A percentile compares a stretch with the other conserved stretches of the same genome.
phyloP scores from a whole-genome alignment of 2,329 filamentous ascomycete species.

The Chrysoporthe deuterocubensis region DNA sequence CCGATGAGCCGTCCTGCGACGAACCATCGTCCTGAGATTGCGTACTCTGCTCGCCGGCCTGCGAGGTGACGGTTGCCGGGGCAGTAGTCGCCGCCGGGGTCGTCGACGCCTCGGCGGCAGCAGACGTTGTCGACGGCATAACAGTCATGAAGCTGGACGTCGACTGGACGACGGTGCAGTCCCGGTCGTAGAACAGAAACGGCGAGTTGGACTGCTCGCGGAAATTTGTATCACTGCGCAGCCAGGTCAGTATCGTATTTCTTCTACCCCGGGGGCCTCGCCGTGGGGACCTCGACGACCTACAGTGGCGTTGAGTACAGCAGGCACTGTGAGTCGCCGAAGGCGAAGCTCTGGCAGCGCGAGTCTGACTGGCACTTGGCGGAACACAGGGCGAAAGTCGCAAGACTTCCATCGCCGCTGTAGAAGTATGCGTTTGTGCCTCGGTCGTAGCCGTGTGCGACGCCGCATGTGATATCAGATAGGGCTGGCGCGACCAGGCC shows the following conservation, averaged over 20 bases:
- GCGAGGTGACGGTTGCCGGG: not conserved
- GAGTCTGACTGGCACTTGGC: constrained; percentile 17
- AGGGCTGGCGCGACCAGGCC: constrained; percentile 26
- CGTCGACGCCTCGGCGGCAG: constrained; percentile 3
- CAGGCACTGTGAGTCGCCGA: constrained; percentile 18
- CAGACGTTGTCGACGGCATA: constrained; percentile 8
- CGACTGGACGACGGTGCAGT: constrained; percentile 22
- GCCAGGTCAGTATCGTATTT: not conserved
- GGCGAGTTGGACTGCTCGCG: constrained; percentile 24
- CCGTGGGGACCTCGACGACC: not conserved
- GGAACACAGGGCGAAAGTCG: constrained; percentile 23
- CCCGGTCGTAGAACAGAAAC: constrained; percentile 28
- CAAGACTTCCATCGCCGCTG: constrained; percentile 26
- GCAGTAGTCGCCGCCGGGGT: not conserved
- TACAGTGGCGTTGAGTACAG: constrained; percentile 25
- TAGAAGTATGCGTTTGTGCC: constrained; percentile 26
- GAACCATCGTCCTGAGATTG: not conserved
- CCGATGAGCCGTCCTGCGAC: not conserved
- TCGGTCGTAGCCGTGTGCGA: constrained; percentile 25
- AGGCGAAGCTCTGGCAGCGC: constrained; percentile 25
- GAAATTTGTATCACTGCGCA: constrained; percentile 23
- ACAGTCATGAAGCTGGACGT: constrained; percentile 23
- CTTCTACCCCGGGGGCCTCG: too few species aligned
- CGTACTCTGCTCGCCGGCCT: not conserved
- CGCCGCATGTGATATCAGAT: constrained; percentile 20